Base-by-base conservation (phyloP, 345 rosid genomes). In the Brassica rapa region DNA sequence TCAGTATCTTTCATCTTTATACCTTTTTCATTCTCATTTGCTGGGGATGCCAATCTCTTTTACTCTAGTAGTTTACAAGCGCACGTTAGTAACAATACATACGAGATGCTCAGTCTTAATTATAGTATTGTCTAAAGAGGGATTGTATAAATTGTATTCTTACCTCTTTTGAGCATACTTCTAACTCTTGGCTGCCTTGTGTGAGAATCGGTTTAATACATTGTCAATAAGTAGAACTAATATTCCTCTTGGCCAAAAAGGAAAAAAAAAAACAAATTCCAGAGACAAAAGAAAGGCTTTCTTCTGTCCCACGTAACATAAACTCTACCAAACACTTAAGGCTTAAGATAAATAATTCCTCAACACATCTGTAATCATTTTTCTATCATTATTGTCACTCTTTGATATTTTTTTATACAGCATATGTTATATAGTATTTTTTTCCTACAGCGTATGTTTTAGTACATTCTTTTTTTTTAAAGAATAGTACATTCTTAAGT, bases 261-360 rank as follows among this genome's bases (percentile, higher is more conserved):
- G 16, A 33, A n/a, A 46, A 41, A 14, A 46, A 10, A 41, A 46
- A 14, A 66, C 12, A 29, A 16, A 70, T 64, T 41, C n/a, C 53
- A 10, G 32, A 10, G 16, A 35, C 68, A 19, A 27, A 32, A 25
- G 24, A 56, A 78, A 66, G 39, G 37, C 27, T 80, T 70, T 64
- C 80, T 75, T 75, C 24, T 32, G 7, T 64, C 43, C 64, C 76
- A 75, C 80, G 83, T 65, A 80, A 75, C 72, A 78, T 71, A 29
- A 72, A 71, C 66, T 65, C 76, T 63, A 8, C 59, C 16, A 9
- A 53, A 62, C 74, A 62, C 41, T 79, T 79, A 51, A 37, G 64
- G 66, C 66, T 74, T 70, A 79, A 79, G 82, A 51, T 73, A 68
- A 68, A 67, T 68, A 51, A 66, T 79, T 73, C 82, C 32, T 35